Evolutionary conservation across 2,329 filamentous ascomycete genomes (phyloP), one percentile per base, ranked within the genome.

Genomic region (Daldinia eschscholtzii): DNA sequence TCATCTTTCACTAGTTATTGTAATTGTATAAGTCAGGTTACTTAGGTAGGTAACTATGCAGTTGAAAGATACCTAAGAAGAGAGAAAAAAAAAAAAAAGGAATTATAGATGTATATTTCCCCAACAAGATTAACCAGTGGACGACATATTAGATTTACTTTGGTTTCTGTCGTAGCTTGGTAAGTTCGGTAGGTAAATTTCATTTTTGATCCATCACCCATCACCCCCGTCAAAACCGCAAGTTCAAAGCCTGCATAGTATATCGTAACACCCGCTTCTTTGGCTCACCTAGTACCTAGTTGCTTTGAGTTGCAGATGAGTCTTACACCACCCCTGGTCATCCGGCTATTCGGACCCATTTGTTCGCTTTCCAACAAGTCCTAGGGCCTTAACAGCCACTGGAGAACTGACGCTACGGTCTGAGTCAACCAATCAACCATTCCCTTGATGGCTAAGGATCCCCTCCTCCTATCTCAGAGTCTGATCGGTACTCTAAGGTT

Each of bases 321-420:
- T 67, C 64, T 60, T 66, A 69, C 62, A 58, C 30, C 28, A 28
- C 44, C 35, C 35, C 62, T 39, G 33, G 59, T 65, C 55, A 58
- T 57, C 58, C 55, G 58, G 56, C 53, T 44, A 26, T 58, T 28
- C 37, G 15, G 59, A 39, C 7, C 59, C 63, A 46, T 10, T 53
- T 48, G 56, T 55, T 42, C 35, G 60, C 20, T 23, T n/a, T 52
- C 50, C 60, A 23, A 23, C 20, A 23, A 23, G 20, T 23, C 20
- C 20, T 23, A 2, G 20, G 20, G 20, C 20, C 20, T 48, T 65
- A 59, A 65, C 57, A 55, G 55, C 15, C 37, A 39, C 33, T 10
- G 55, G 5, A 57, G 10, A 57, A 33, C 37, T 6, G 41, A 33
- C 23, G 26, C 26, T 52, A 52, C 26, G 4, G 26, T 52, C 46